Evolutionary conservation across 2,329 filamentous ascomycete species (phyloP), one percentile per base, ranked within the genome.

Genomic region (Alternaria angustiovoidea): DNA sequence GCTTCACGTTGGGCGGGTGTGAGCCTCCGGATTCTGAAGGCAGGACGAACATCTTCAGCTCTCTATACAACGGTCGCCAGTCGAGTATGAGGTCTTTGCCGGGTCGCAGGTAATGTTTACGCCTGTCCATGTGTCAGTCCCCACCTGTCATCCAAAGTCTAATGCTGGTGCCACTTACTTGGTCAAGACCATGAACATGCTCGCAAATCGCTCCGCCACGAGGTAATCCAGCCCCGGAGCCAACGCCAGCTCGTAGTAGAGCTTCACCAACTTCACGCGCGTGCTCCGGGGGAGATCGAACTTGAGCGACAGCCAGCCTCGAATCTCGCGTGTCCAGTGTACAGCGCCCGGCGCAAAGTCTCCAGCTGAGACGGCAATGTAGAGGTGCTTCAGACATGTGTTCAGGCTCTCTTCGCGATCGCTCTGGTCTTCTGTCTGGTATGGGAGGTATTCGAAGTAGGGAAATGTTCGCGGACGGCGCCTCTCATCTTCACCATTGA

Each of bases 251-350:
- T 97, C 93, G 80, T 97, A 99, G 81, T 97, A 99, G 38, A 99
- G 85, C 81, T 90, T 91, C 30, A 95, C 91, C 30, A 99, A 87
- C 78, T 88, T 92, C 49, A 93, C 89, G 59, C 96, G 87, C 68
- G 94, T 89, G 75, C 91, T 89, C 71, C 92, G 88, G 48, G 93
- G 92, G 76, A 97, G 93, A 81, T 99, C 94, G 76, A 99, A 99
- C 84, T 99, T 99, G 79, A 99, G 88, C 54, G 91, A 91, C 67
- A 99, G 85, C 95, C 96, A 99, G 79, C 91, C 92, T 75, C 94
- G 89, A 48, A 99, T 89, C 86, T 99, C 95, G 68, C 94, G 89
- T 16, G 95, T 97, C 95, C 95, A 99, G 80, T 99, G 94, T 62
- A 97, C 85, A 28, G 94, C 95, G 34, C 95, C 95, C 0, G 94